A percentile compares a stretch with the other conserved stretches of the same genome.
Conservation (phyloP, 768 basidiomycete species). For the Coprinopsis sp. region DNA sequence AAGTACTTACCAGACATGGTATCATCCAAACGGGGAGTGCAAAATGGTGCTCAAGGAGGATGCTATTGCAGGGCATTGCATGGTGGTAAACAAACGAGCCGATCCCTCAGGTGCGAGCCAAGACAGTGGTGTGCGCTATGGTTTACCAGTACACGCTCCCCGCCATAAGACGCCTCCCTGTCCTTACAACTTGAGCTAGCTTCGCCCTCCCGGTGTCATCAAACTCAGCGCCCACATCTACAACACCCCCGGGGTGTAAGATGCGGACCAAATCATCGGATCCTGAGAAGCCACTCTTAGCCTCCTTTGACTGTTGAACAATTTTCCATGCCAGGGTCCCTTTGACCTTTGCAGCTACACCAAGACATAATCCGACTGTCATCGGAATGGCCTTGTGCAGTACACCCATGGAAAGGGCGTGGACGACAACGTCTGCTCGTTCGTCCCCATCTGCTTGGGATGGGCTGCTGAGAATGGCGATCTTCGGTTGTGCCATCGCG, state of each 20-base stretch:
- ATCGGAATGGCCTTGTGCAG: conserved; percentile 68
- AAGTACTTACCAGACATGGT: no score
- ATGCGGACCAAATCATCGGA: conserved; percentile 40
- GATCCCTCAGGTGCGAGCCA: no score
- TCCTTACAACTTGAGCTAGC: conserved; percentile 62
- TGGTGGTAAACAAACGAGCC: no score
- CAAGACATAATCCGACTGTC: conserved; percentile 67
- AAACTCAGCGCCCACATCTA: conserved; percentile 63
- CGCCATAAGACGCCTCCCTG: conserved; percentile 67
- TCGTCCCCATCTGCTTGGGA: conserved; percentile 17
- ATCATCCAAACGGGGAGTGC: no score
- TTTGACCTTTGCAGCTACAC: conserved; percentile 54
- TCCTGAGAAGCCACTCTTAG: conserved; percentile 3
- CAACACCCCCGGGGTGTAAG: conserved; percentile 60
- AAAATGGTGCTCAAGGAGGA: no score
- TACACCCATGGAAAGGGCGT: conserved; percentile 68
- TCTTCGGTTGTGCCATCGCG: conserved; percentile 67
- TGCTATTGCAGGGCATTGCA: no score
- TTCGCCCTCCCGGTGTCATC: conserved; percentile 39
- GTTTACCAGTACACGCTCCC: conserved; percentile 62
- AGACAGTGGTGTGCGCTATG: no score
- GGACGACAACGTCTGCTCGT: conserved; percentile 46
- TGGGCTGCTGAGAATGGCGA: conserved; percentile 49
- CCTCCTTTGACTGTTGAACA: conserved; percentile 26
- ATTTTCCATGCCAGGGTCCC: conserved; percentile 54